Evolutionary conservation across 2,329 filamentous ascomycete genomes (phyloP), one percentile per base, ranked within the genome.

Genomic region (Rhynchosporium graminicola): DNA sequence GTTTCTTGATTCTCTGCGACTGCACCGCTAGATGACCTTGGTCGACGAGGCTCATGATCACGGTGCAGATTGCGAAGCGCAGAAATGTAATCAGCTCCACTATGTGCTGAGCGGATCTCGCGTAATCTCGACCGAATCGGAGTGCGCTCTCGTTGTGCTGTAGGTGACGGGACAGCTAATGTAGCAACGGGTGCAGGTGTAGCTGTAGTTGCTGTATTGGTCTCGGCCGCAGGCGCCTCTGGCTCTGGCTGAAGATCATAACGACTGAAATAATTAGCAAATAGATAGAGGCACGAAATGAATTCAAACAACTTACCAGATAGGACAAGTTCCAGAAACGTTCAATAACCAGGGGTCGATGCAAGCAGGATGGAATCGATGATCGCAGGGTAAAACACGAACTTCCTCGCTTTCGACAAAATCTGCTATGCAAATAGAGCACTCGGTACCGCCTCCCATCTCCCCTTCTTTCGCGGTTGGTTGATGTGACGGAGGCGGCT

Each of bases 271-370:
- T 45, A 2, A 6, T 45, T 31, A 42, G 38, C 38, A 28, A 28
- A 31, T 4, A 13, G 6, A 36, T 33, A 45, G 1, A 20, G 20
- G 20, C 9, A 13, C 15, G 10, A 4, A 9, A 3, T 33, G 3
- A 15, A 31, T 5, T 3, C 7, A 50, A 7, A 29, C 15, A 26
- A 36, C 54, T 38, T 12, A 57, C 60, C 60, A 61, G 3, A 61
- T 57, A 38, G 54, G 54, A 46, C 54, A 61, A n/a, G 60, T 51
- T 46, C 60, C 54, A 1, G 60, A 57, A 20, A 57, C 47, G 9
- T 61, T 45, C 38, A 57, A 43, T 13, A 61, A 54, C 60, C 60
- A 61, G 9, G 60, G 54, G 33, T 57, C 60, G 52, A 61, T 51
- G 45, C 54, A 61, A 20, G 47, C 48, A 2, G 45, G 46, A 36